Base-by-base conservation (phyloP, 495 filamentous ascomycete genomes). In the Aspergillus carlsbadensis region DNA sequence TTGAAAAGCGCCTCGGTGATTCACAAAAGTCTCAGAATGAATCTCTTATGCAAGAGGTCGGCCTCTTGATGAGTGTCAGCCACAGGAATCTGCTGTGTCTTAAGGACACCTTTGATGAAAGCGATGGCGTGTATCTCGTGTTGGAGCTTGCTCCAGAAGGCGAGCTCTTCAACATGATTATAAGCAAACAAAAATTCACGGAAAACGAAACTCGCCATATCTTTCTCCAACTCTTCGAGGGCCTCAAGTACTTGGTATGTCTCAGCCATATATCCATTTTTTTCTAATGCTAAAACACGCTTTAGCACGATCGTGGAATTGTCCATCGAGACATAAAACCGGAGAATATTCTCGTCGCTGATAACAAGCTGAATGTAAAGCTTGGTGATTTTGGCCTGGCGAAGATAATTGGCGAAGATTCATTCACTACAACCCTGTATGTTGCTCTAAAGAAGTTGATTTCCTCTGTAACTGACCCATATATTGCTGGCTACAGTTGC, bases 251-350 rank as follows among this genome's bases (percentile, higher is more conserved):
- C 70, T 62, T 99, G 78, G 93, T 97, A 78, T 72, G 84, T 70
- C 1, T 39, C n/a, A n/a, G n/a, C n/a, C n/a, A n/a, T n/a, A n/a
- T n/a, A n/a, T n/a, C n/a, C n/a, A n/a, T n/a, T n/a, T n/a, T n/a
- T n/a, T n/a, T n/a, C n/a, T n/a, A n/a, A n/a, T n/a, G n/a, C 26
- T 18, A 21, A 29, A 33, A 55, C 57, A n/a, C n/a, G n/a, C n/a
- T n/a, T n/a, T n/a, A 98, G 94, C 95, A 99, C 70, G 95, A 98
- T 50, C 90, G 95, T 60, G 92, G 91, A 61, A 96, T 98, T 64
- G 93, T 97, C 7, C 95, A 99, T 71, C 90, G 95, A 45, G 95
- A 99, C 63, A 96, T 99, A 66, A 99, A 99, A 70, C 95, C 95
- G 1, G 95, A 99, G 69, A 99, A 99, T 58, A 99, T 99, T 45